Evolutionary conservation across 1,139 yeast genomes (phyloP).

Genomic region (Candida pseudocylindracea): DNA sequence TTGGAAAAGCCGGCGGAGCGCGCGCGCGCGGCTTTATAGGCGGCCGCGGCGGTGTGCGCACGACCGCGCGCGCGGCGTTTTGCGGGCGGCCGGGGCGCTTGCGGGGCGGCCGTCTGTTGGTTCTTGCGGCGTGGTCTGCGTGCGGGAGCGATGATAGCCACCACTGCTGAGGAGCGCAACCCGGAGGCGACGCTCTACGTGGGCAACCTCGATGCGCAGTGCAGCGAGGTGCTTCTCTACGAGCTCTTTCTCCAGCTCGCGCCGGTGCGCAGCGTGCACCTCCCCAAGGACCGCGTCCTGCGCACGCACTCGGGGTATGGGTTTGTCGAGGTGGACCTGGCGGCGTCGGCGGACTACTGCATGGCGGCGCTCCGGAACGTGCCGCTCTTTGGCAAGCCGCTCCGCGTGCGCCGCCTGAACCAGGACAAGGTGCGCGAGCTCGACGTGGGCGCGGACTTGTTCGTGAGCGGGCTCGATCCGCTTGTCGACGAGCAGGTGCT

Average conservation of each 20-base stretch:
- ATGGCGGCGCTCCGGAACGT: slow-evolving; percentile 37
- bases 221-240: slow-evolving; percentile 42
- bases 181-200: slow-evolving; percentile 29
- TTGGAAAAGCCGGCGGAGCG: too few relatives aligned
- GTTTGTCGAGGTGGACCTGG: slow-evolving; percentile 48
- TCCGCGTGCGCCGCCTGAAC: slow-evolving; percentile 36
- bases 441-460: slow-evolving; percentile 59
- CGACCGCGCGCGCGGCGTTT: too few relatives aligned
- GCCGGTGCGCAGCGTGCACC: slow-evolving; percentile 43
- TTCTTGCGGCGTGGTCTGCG: too few relatives aligned
- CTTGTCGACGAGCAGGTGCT: slow-evolving; percentile 43
- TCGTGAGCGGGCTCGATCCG: slow-evolving; percentile 50
- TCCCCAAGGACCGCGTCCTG: slow-evolving; percentile 63
- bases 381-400: slow-evolving; percentile 35
- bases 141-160: too few relatives aligned
- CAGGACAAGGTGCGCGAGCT: slow-evolving; percentile 4
- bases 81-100: too few relatives aligned
- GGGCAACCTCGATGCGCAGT: slow-evolving; percentile 66
- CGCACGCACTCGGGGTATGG: slow-evolving; percentile 74
- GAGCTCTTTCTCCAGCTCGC: slow-evolving; percentile 79
- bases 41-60: too few relatives aligned
- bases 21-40: too few relatives aligned
- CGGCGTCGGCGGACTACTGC: slow-evolving; percentile 53
- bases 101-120: too few relatives aligned
- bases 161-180: too few relatives aligned